Percentiles rank a stretch among this genome's conserved stretches.
phyloP scores from a whole-genome alignment of 768 basidiomycete genomes.

The Suillus sp. region DNA sequence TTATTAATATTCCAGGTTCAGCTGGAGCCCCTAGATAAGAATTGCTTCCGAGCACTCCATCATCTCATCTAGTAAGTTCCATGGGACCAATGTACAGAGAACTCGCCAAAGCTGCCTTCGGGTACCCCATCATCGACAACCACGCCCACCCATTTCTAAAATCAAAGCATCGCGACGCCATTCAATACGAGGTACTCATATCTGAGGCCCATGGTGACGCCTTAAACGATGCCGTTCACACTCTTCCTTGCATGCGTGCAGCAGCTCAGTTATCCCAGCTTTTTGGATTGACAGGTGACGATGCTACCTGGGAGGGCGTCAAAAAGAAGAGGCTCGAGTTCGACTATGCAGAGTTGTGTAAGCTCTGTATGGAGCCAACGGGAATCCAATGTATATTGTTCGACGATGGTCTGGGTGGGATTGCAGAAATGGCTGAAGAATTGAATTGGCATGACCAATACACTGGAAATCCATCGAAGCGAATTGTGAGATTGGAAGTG shows the following conservation, averaged over 20 bases:
- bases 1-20: conserved; percentile 6
- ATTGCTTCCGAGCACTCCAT: not conserved
- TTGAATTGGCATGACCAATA: conserved; percentile 66
- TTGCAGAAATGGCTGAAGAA: conserved; percentile 47
- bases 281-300: conserved; percentile 39
- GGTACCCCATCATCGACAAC: conserved; percentile 70
- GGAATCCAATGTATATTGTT: conserved; percentile 70
- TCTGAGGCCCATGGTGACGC: conserved; percentile 64
- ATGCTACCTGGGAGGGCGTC: conserved; percentile 59
- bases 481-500: conserved; percentile 70
- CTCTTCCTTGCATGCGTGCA: conserved; percentile 62
- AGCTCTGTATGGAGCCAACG: conserved; percentile 51
- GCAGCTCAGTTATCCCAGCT: conserved; percentile 55
- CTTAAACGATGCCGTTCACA: conserved; percentile 53
- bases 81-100: conserved; percentile 23
- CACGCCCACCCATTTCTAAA: conserved; percentile 75
- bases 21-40: conserved; percentile 8
- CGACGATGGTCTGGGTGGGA: conserved; percentile 68
- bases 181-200: conserved; percentile 65
- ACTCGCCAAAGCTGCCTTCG: conserved; percentile 22
- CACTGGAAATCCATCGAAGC: conserved; percentile 50
- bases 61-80: not conserved
- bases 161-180: conserved; percentile 40
- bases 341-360: conserved; percentile 61
- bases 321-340: conserved; percentile 46